Evolutionary conservation across 2,329 filamentous ascomycete species (phyloP).

Genomic region (Talaromyces verruculosus): DNA sequence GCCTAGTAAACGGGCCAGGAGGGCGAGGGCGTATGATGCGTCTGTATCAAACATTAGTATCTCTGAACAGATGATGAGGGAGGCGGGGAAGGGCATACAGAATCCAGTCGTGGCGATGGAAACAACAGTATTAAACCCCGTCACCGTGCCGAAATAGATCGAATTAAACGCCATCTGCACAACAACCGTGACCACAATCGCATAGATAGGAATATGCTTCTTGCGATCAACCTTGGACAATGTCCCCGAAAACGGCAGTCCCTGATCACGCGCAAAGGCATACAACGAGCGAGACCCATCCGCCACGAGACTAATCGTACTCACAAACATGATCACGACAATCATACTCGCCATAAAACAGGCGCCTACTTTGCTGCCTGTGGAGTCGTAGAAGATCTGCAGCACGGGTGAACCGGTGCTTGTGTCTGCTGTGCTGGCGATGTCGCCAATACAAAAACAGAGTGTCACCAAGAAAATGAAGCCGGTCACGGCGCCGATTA

Average conservation of each 20-base stretch:
- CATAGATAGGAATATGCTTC: conserved; percentile 51
- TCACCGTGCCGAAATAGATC: conserved; percentile 57
- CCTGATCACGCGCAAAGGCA: conserved; percentile 52
- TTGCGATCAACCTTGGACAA: conserved; percentile 50
- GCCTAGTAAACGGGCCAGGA: conserved; percentile 52
- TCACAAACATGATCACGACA: conserved; percentile 50
- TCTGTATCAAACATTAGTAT: conserved; percentile 35
- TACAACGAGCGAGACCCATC: conserved; percentile 51
- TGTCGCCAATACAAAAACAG: conserved; percentile 55
- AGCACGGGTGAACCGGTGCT: conserved; percentile 54
- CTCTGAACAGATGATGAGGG: neutral
- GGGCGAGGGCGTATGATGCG: conserved; percentile 58
- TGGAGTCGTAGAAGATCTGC: conserved; percentile 54
- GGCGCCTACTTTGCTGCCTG: conserved; percentile 46
- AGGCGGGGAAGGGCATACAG: conserved; percentile 39
- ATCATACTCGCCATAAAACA: conserved; percentile 51
- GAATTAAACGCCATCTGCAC: conserved; percentile 56
- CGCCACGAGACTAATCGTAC: conserved; percentile 49
- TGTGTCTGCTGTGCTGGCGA: conserved; percentile 47
- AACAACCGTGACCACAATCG: conserved; percentile 48
- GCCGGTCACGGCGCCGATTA: conserved; percentile 48
- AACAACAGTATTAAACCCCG: conserved; percentile 58
- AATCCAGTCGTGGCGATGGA: conserved; percentile 59
- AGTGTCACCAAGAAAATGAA: conserved; percentile 51
- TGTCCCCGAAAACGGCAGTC: conserved; percentile 52